phyloP scores from a whole-genome alignment of 768 basidiomycete species.

The Hypsizygus marmoreus region DNA sequence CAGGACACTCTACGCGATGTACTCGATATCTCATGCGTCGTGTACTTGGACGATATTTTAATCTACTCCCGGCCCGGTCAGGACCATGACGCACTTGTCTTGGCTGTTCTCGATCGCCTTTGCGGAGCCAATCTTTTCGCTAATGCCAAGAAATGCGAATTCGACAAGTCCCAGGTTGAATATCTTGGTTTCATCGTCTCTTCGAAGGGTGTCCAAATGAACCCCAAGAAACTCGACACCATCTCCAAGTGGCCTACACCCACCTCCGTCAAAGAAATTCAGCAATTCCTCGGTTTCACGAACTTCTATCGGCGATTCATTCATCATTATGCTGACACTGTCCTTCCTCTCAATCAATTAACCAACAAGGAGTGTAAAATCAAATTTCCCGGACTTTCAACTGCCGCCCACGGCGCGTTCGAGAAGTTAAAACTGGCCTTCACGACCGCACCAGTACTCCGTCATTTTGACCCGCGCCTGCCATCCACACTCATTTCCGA shows the following conservation, averaged over 20 bases:
- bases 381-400: no score
- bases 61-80: slow-evolving; percentile 32
- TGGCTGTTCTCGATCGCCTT: slow-evolving; percentile 31
- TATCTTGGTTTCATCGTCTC: slow-evolving; percentile 39
- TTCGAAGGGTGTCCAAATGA: slow-evolving; percentile 34
- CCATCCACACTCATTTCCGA: slow-evolving; percentile 29
- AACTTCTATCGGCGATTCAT: slow-evolving; percentile 44
- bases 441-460: slow-evolving; percentile 31
- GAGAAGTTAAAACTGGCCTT: slow-evolving; percentile 26
- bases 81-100: slow-evolving; percentile 28
- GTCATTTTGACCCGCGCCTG: slow-evolving; percentile 29
- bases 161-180: slow-evolving; percentile 30
- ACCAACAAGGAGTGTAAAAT: slow-evolving; percentile 19
- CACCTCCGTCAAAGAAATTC: slow-evolving; percentile 28
- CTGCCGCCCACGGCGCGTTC: slow-evolving; percentile 21
- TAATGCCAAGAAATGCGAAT: slow-evolving; percentile 41
- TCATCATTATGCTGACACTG: slow-evolving; percentile 30
- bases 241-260: slow-evolving; percentile 39
- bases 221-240: slow-evolving; percentile 35
- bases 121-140: slow-evolving; percentile 24
- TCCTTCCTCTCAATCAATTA: slow-evolving; percentile 39
- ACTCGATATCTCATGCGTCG: slow-evolving; percentile 37
- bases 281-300: slow-evolving; percentile 38
- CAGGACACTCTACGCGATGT: slow-evolving; percentile 38
- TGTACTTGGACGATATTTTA: slow-evolving; percentile 46